A percentile compares a stretch with the other conserved stretches of the same genome.
Conservation (phyloP, 495 filamentous ascomycete genomes). For the Entonaema liquescens region DNA sequence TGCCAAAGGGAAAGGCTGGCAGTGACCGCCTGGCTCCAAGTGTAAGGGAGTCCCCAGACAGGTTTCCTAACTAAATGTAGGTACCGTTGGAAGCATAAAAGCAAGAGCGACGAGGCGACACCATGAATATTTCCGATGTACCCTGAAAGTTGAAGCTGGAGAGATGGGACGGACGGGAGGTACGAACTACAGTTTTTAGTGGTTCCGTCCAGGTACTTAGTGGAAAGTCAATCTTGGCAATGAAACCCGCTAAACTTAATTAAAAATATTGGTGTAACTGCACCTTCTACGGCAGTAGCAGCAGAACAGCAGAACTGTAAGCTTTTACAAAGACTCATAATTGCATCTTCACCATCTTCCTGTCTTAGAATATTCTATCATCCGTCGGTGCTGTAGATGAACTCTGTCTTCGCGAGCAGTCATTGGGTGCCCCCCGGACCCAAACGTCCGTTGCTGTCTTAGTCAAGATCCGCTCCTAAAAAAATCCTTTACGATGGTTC, state of each 20-base stretch:
- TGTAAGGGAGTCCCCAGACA: constrained; percentile 21
- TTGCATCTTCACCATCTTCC: neutral
- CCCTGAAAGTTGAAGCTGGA: neutral
- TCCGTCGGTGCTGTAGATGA: neutral
- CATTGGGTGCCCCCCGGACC: constrained; percentile 4
- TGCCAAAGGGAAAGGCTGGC: constrained; percentile 3
- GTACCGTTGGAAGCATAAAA: constrained; percentile 16
- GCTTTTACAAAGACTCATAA: neutral
- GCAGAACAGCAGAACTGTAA: neutral
- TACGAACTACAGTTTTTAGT: neutral
- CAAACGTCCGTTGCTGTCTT: constrained; percentile 18
- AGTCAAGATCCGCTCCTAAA: constrained; percentile 6
- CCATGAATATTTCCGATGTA: too few species aligned
- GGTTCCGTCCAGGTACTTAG: constrained; percentile 1
- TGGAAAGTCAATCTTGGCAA: constrained; percentile 13
- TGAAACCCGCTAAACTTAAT: constrained; percentile 37
- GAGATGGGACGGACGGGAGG: neutral
- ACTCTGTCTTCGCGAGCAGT: neutral
- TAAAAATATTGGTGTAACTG: constrained; percentile 8
- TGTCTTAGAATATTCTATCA: neutral
- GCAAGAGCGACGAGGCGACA: constrained; percentile 13
- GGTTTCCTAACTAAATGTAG: neutral
- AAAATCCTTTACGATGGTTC: neutral
- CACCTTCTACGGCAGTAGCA: neutral
- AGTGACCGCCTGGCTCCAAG: neutral